These are phyloP conservation scores for Casaregolazyma lundiana DNA, from an alignment of 1,139 yeast genomes.

Conservation along the genomic window DNA sequence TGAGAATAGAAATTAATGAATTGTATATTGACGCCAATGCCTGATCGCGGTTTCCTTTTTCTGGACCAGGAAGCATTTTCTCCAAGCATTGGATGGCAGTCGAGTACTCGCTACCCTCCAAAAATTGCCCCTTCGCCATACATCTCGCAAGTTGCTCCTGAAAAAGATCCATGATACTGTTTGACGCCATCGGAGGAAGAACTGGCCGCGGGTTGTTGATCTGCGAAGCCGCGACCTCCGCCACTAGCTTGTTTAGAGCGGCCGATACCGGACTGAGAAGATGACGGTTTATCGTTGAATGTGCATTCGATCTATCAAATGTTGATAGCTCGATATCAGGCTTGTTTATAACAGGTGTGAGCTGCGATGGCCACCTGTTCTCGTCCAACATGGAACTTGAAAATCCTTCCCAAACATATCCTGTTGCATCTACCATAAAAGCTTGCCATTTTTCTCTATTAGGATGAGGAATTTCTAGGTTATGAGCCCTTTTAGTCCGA, in stretches of 20 bases:
- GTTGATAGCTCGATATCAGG: not conserved
- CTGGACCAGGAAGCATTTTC: conserved; percentile 21
- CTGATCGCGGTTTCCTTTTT: conserved; percentile 18
- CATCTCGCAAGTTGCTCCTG: conserved; percentile 22
- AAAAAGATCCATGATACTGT: conserved; percentile 19
- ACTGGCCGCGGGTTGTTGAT: conserved; percentile 1
- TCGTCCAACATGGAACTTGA: conserved; percentile 20
- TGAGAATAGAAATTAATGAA: conserved; percentile 20
- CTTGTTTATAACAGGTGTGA: not conserved
- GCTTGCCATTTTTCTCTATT: conserved; percentile 34
- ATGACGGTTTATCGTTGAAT: conserved; percentile 15
- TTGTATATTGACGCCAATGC: conserved; percentile 22
- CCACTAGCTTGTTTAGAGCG: conserved; percentile 16
- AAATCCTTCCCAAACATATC: conserved; percentile 27
- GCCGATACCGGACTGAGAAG: conserved; percentile 13
- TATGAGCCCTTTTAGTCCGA: conserved; percentile 23
- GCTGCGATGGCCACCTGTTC: conserved; percentile 6
- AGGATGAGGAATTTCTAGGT: conserved; percentile 26
- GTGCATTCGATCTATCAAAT: conserved; percentile 2
- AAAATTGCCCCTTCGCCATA: conserved; percentile 22
- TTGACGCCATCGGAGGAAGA: conserved; percentile 1
- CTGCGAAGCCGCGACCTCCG: conserved; percentile 15
- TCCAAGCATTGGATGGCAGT: conserved; percentile 23
- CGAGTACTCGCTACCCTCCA: conserved; percentile 26
- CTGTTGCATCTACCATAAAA: conserved; percentile 30